A percentile compares a stretch with the other conserved stretches of the same genome.
Conservation (phyloP, 1,139 yeast species). For the Scheffersomyces quercinus region DNA sequence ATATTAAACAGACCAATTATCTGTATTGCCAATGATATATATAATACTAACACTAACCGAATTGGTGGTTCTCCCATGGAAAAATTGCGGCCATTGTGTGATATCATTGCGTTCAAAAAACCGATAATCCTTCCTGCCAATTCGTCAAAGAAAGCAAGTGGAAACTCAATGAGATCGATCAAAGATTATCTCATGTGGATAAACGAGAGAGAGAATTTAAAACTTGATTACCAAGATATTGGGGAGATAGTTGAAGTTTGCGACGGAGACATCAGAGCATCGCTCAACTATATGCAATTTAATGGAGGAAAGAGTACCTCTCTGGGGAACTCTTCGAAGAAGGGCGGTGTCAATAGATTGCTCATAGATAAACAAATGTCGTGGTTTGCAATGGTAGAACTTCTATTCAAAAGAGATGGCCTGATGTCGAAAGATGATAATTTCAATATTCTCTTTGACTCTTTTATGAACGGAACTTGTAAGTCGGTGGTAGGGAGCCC, state of each 20-base stretch:
- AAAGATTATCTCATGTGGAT: constrained; percentile 43
- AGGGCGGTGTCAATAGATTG: constrained; percentile 33
- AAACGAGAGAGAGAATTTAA: constrained; percentile 31
- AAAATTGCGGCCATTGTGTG: constrained; percentile 69
- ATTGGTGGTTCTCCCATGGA: constrained; percentile 54
- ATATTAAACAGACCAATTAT: constrained; percentile 79
- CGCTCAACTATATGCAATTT: constrained; percentile 83
- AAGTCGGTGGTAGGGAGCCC: constrained; percentile 46
- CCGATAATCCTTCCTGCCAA: constrained; percentile 44
- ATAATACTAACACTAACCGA: constrained; percentile 44
- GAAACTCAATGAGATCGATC: constrained; percentile 37
- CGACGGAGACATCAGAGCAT: constrained; percentile 84
- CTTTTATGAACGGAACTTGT: constrained; percentile 37
- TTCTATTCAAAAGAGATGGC: constrained; percentile 53
- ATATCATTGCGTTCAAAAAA: constrained; percentile 64
- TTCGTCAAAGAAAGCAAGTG: constrained; percentile 31
- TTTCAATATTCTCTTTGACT: constrained; percentile 39
- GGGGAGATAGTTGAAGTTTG: constrained; percentile 65
- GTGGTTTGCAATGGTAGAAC: constrained; percentile 62
- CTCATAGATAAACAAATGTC: constrained; percentile 32
- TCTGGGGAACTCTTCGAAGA: constrained; percentile 26
- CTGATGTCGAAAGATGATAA: constrained; percentile 49
- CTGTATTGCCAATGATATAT: constrained; percentile 88
- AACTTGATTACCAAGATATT: constrained; percentile 34
- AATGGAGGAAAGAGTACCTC: constrained; percentile 29